Evolutionary conservation across 1,139 yeast species (phyloP).

Genomic region (Casaregolazyma suthepensis): DNA sequence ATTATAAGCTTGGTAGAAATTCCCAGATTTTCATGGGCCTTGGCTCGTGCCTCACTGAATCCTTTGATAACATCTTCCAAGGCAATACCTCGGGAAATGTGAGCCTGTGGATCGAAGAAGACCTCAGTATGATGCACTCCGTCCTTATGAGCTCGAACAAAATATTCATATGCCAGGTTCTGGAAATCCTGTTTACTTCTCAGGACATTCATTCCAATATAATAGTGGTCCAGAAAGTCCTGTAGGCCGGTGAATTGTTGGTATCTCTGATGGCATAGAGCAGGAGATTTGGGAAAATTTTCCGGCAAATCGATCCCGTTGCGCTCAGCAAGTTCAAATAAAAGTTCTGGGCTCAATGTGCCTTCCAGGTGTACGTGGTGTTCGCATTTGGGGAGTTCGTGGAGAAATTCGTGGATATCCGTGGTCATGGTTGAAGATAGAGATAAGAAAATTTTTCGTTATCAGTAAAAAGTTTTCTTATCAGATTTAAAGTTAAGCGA

Average conservation of each 20-base stretch:
- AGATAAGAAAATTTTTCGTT: constrained; percentile 28
- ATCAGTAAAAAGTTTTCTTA: not conserved
- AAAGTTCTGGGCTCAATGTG: constrained; percentile 63
- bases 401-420: constrained; percentile 38
- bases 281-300: constrained; percentile 49
- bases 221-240: constrained; percentile 71
- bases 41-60: constrained; percentile 54
- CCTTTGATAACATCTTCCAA: constrained; percentile 59
- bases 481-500: not conserved
- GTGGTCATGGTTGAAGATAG: not conserved
- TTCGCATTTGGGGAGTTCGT: constrained; percentile 73
- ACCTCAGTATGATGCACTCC: constrained; percentile 61
- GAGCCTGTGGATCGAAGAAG: constrained; percentile 82
- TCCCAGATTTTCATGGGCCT: constrained; percentile 52
- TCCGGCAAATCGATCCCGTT: constrained; percentile 52
- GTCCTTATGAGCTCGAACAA: constrained; percentile 52
- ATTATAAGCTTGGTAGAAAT: constrained; percentile 65
- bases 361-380: constrained; percentile 82
- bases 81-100: constrained; percentile 57
- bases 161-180: constrained; percentile 70
- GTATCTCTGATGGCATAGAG: constrained; percentile 53
- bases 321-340: constrained; percentile 59
- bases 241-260: constrained; percentile 58
- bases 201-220: constrained; percentile 71
- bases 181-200: constrained; percentile 61